These are phyloP conservation scores for Paecilomyces variotii DNA, from an alignment of 2,329 filamentous ascomycete genomes.

Conservation along the genomic window DNA sequence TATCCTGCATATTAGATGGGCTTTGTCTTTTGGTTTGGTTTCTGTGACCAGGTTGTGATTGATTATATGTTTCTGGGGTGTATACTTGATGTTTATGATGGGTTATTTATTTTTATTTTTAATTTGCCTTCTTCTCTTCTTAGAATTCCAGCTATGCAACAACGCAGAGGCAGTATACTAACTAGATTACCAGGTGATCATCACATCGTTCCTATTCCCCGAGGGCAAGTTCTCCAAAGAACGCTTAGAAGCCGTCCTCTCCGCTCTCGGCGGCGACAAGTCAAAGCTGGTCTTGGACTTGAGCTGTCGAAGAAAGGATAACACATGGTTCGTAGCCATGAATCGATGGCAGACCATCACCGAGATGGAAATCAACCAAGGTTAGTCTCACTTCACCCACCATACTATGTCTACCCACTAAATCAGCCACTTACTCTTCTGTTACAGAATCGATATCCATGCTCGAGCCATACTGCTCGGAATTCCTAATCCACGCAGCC, in stretches of 20 bases:
- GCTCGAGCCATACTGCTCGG: slow-evolving; percentile 86
- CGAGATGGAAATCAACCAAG: slow-evolving; percentile 85
- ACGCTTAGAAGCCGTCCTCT: slow-evolving; percentile 65
- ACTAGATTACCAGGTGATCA: slow-evolving; percentile 65
- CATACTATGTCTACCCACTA: neutral
- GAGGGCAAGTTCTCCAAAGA: slow-evolving; percentile 70
- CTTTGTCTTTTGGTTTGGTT: neutral
- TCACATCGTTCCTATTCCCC: slow-evolving; percentile 92
- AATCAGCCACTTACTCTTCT: neutral
- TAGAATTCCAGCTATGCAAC: slow-evolving; percentile 7
- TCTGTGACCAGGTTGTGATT: neutral
- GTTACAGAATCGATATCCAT: slow-evolving; percentile 65
- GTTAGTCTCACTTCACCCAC: slow-evolving; percentile 41
- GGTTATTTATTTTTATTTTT: neutral
- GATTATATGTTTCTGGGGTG: neutral
- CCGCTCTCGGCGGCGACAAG: slow-evolving; percentile 64
- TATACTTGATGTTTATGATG: no score
- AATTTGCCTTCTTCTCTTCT: slow-evolving; percentile 1
- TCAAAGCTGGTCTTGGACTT: slow-evolving; percentile 87
- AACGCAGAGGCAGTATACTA: slow-evolving; percentile 1
- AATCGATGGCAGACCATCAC: slow-evolving; percentile 99
- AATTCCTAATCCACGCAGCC: slow-evolving; percentile 94
- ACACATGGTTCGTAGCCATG: slow-evolving; percentile 94
- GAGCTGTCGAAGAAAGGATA: slow-evolving; percentile 70
- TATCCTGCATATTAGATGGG: slow-evolving; percentile 5